Evolutionary conservation across 2,329 filamentous ascomycete genomes (phyloP).

Genomic region (Phialemoniopsis sp.): DNA sequence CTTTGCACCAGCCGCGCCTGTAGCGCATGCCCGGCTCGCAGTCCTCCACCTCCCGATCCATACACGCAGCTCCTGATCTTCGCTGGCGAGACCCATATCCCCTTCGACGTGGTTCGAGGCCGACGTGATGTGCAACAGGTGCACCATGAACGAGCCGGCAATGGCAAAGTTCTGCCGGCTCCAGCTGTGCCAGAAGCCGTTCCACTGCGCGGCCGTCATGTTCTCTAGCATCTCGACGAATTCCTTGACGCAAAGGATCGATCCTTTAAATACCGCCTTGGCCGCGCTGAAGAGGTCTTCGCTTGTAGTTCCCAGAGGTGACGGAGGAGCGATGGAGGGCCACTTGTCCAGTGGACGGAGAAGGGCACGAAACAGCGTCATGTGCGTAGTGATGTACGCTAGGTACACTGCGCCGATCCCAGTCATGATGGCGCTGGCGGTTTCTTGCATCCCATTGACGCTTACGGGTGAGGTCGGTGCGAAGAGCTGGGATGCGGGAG

Average conservation of each 20-base stretch:
- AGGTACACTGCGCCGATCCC: conserved; percentile 23
- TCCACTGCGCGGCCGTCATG: conserved; percentile 9
- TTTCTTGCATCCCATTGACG: conserved; percentile 1
- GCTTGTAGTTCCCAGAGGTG: background rate
- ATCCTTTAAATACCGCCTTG: conserved; percentile 8
- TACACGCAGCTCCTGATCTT: conserved; percentile 7
- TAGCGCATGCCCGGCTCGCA: conserved; percentile 8
- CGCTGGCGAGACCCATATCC: conserved; percentile 1
- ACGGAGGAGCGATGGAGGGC: background rate
- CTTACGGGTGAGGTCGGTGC: background rate
- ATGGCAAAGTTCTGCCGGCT: conserved; percentile 12
- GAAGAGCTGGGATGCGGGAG: conserved; percentile 4
- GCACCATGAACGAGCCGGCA: conserved; percentile 10
- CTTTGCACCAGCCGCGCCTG: conserved; percentile 10
- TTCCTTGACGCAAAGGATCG: conserved; percentile 10
- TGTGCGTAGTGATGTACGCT: conserved; percentile 25
- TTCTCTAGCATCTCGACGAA: conserved; percentile 14
- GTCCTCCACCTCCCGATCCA: conserved; percentile 11
- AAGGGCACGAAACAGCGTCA: conserved; percentile 25
- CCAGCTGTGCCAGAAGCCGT: conserved; percentile 15
- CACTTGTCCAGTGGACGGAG: conserved; percentile 20
- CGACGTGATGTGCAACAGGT: conserved; percentile 7
- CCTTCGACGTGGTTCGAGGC: background rate
- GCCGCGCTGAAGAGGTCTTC: background rate
- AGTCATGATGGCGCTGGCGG: conserved; percentile 6